These are phyloP conservation scores for Phaffia tasmanica DNA, from an alignment of 768 basidiomycete genomes.

Conservation along the genomic window DNA sequence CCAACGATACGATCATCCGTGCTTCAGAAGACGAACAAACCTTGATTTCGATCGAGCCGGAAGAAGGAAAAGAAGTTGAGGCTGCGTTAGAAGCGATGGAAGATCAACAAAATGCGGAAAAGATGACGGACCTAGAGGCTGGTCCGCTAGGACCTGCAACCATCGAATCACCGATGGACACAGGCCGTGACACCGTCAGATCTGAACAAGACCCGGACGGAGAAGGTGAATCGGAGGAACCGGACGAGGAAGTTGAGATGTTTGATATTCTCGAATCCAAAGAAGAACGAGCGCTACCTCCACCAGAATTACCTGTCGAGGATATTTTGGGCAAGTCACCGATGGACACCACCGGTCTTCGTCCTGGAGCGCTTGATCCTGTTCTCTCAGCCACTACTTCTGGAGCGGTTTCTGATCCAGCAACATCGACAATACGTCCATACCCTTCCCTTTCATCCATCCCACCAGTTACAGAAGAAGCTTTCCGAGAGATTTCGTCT, in stretches of 20 bases:
- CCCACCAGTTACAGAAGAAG: not conserved
- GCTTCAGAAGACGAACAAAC: not conserved
- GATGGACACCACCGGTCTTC: not conserved
- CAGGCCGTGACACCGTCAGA: constrained; percentile 17
- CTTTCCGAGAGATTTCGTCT: too few species aligned
- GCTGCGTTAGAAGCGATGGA: constrained; percentile 25
- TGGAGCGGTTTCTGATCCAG: not conserved
- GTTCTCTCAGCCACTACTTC: not conserved
- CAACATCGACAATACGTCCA: not conserved
- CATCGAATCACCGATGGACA: not conserved
- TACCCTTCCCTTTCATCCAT: not conserved
- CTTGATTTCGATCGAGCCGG: not conserved
- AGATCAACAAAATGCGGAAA: constrained; percentile 1
- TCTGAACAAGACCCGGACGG: constrained; percentile 28
- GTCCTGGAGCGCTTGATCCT: constrained; percentile 3
- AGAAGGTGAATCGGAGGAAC: constrained; percentile 18
- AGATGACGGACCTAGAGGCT: not conserved
- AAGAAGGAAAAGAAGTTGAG: constrained; percentile 32
- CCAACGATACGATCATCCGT: constrained; percentile 10
- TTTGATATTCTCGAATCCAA: constrained; percentile 6
- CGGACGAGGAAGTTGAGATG: constrained; percentile 10
- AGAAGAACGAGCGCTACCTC: constrained; percentile 32
- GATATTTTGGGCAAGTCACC: not conserved
- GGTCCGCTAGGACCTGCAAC: constrained; percentile 3
- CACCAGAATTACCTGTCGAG: constrained; percentile 25